Evolutionary conservation across 1,284 basidiomycete genomes (phyloP), one percentile per base, ranked within the genome.

Genomic region (Sanghuangporus weigelae): DNA sequence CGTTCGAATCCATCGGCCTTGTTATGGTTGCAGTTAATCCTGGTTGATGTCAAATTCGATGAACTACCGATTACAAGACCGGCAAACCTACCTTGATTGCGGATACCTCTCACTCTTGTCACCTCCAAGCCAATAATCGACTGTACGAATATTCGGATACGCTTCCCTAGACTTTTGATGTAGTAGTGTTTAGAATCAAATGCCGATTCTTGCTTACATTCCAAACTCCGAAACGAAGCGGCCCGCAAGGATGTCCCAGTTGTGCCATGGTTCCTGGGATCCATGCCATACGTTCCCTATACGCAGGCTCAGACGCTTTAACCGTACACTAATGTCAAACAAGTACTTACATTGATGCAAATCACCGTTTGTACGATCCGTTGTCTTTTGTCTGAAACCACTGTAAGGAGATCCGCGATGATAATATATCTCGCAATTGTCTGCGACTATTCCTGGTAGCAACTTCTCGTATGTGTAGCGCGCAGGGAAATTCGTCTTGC

Each of bases 211-310:
- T 21, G 73, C 87, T 67, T 70, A 90, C 92, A 92, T 93, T 68
- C 90, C 90, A 69, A 93, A 92, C 71, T 93, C 90, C n/a, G 91
- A 93, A 31, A 95, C 90, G 73, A 95, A 95, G 46, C 93, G 84
- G 51, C 92, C 92, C 0, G 89, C 81, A 14, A 96, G 82, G 57
- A 84, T 85, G 70, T 94, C 91, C 90, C 93, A 96, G 68, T 94
- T 90, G 66, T 91, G 85, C 91, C 93, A 96, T 0, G 92, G 86
- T 70, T 95, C 89, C 73, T 95, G 92, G 1, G 84, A 75, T 46
- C 90, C 90, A 72, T 96, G 93, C 94, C 94, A 96, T 3, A 96
- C 93, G 71, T 95, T 93, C 90, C 89, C 86, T 90, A 68, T 39
- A 63, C 56, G 44, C 38, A 48, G 16, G 14, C 48, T 40, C n/a